Conservation (phyloP, 2,329 filamentous ascomycete species). For the Sporothrix brunneoviolacea region DNA sequence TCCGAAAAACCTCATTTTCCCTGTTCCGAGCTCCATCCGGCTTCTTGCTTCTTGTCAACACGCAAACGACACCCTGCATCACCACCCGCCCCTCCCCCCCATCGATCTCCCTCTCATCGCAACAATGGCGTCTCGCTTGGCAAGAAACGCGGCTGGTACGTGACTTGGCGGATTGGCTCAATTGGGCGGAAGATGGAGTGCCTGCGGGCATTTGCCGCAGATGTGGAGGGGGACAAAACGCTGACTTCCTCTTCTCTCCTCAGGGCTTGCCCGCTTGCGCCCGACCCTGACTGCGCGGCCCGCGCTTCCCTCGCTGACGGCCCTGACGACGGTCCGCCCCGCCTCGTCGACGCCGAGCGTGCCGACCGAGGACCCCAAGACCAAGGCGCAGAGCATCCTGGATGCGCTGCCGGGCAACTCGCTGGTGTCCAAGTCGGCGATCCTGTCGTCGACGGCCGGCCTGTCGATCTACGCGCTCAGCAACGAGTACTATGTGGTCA, state of each 20-base stretch:
- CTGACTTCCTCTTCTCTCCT: constrained; percentile 15
- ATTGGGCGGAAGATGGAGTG: constrained; percentile 27
- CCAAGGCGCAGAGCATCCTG: constrained; percentile 92
- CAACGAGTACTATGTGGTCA: constrained; percentile 99
- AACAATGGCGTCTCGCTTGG: constrained; percentile 98
- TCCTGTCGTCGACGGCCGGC: constrained; percentile 87
- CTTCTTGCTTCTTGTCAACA: constrained; percentile 6
- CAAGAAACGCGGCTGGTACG: constrained; percentile 91
- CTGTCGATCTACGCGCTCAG: constrained; percentile 90
- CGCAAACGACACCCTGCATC: not conserved
- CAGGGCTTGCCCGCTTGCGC: constrained; percentile 87
- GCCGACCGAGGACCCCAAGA: constrained; percentile 83
- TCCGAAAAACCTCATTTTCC: constrained; percentile 39
- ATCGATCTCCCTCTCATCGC: constrained; percentile 45
- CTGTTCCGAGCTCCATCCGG: constrained; percentile 19
- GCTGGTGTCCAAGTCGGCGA: constrained; percentile 90
- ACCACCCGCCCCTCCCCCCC: constrained; percentile 18
- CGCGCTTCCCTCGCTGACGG: constrained; percentile 29
- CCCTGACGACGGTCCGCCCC: constrained; percentile 66
- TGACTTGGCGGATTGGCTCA: constrained; percentile 23
- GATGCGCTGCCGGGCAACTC: constrained; percentile 89
- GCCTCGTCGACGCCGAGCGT: constrained; percentile 65
- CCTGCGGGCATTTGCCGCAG: no score
- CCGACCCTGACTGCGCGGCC: constrained; percentile 49
- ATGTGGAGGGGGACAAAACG: no score